Conservation (phyloP, 1,284 basidiomycete genomes). For the Naganishia cerealis region DNA sequence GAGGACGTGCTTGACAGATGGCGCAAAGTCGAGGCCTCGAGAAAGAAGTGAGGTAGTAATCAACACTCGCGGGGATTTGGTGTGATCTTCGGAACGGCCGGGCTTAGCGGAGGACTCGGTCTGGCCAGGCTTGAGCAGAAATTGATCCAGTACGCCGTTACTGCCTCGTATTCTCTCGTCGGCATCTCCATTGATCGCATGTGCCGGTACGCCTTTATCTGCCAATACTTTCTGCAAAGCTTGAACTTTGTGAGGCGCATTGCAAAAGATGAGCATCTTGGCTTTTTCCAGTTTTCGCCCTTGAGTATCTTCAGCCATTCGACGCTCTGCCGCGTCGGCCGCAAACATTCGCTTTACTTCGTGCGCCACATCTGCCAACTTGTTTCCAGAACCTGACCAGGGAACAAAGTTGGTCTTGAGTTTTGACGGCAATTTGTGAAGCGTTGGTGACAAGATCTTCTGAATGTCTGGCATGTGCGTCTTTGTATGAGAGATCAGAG, state of each 20-base stretch:
- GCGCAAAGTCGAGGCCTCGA: constrained; percentile 82
- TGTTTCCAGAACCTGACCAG: constrained; percentile 71
- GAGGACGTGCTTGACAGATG: constrained; percentile 72
- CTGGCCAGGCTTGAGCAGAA: constrained; percentile 57
- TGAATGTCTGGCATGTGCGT: constrained; percentile 49
- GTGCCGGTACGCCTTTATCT: constrained; percentile 63
- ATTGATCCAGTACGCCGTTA: constrained; percentile 68
- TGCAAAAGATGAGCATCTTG: constrained; percentile 35
- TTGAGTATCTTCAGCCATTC: constrained; percentile 17
- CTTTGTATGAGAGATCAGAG: constrained; percentile 55
- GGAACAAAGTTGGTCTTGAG: constrained; percentile 70
- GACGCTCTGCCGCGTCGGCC: constrained; percentile 61
- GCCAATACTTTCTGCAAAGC: constrained; percentile 60
- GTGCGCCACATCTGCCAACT: constrained; percentile 71
- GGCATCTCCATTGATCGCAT: constrained; percentile 65
- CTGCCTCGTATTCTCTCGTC: constrained; percentile 64
- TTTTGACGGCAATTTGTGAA: constrained; percentile 72
- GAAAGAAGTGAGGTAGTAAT: constrained; percentile 86
- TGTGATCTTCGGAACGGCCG: background rate
- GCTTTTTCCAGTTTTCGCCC: constrained; percentile 6
- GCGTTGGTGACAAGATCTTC: constrained; percentile 71
- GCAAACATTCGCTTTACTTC: constrained; percentile 72
- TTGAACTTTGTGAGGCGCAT: constrained; percentile 33
- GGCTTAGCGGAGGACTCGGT: constrained; percentile 8
- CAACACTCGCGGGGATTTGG: constrained; percentile 64